Conservation (phyloP, 176 grass and related monocot species). For the Oryza rufipogon region DNA sequence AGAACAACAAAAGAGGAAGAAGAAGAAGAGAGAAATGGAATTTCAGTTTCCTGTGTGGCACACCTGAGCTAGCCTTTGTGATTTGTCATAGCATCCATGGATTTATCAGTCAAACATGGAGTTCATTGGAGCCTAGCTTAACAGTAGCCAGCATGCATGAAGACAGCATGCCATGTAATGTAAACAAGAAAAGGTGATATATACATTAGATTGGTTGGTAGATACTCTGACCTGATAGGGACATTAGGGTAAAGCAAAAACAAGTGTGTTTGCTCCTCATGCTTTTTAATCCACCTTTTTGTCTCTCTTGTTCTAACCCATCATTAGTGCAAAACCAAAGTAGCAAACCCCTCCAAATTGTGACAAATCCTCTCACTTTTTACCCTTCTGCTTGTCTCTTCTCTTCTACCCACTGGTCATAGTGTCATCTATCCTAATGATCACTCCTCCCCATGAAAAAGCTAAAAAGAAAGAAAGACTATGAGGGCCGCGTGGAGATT, state of each 20-base stretch:
- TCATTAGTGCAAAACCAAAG: constrained; percentile 38
- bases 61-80: neutral
- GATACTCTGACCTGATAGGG: neutral
- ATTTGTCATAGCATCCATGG: constrained; percentile 15
- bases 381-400: neutral
- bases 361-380: neutral
- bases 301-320: constrained; percentile 40
- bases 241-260: constrained; percentile 27
- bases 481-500: constrained; percentile 40
- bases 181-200: neutral
- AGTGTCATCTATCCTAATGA: neutral
- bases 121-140: neutral
- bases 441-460: constrained; percentile 13
- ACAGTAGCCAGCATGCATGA: neutral
- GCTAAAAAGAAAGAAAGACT: neutral
- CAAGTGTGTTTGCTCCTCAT: neutral
- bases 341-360: neutral
- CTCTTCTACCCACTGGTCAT: neutral
- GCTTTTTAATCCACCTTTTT: constrained; percentile 33
- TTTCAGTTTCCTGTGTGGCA: neutral
- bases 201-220: neutral
- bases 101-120: neutral
- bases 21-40: neutral
- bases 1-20: neutral
- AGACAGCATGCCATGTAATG: neutral